Base-by-base conservation (phyloP, 177 flowering plant species). In the Tripterygium wilfordii region DNA sequence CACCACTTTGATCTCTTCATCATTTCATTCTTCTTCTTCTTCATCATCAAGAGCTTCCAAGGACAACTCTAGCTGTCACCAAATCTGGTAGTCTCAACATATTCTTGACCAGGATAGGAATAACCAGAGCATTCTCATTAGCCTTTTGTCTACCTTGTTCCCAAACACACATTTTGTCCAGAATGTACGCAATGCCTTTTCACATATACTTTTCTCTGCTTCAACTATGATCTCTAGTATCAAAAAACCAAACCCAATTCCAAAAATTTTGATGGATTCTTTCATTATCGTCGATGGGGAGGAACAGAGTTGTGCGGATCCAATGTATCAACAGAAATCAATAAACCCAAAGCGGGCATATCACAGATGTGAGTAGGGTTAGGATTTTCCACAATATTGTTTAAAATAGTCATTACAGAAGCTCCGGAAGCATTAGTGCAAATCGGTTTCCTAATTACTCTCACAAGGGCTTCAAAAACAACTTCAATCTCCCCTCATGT, bases 91-190 rank as follows among this genome's bases (percentile, higher is more conserved):
- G 73, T 4, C 88, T 43, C 40, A 80, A 40, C 2, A 88, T 58
- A 67, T 80, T 85, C 77, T 79, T 82, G 12, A 82, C 79, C 49
- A 82, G 2, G 0, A 88, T 48, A 0, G 96, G 90, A 28, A 76
- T 49, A 0, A 76, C 56, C 22, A 82, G 47, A 13, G 80, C 83
- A 44, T 85, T 65, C 0, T 30, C n/a, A 9, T 33, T 49, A 1
- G 70, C 77, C 56, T 30, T 35, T n/a, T 70, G 63, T 44, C 61
- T 62, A 29, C 83, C 96, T 48, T 64, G 50, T 2, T 42, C 25
- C 15, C 14, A 14, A 1, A 45, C 38, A 44, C 68, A 78, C 3
- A 84, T 48, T 2, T 38, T 38, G 31, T 84, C 83, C 13, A 87
- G 31, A 30, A 79, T 79, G n/a, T n/a, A 0, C 57, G 71, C 19